Conservation (phyloP, 192 early-diverging fungal genomes). For the Coemansia aciculifera region DNA sequence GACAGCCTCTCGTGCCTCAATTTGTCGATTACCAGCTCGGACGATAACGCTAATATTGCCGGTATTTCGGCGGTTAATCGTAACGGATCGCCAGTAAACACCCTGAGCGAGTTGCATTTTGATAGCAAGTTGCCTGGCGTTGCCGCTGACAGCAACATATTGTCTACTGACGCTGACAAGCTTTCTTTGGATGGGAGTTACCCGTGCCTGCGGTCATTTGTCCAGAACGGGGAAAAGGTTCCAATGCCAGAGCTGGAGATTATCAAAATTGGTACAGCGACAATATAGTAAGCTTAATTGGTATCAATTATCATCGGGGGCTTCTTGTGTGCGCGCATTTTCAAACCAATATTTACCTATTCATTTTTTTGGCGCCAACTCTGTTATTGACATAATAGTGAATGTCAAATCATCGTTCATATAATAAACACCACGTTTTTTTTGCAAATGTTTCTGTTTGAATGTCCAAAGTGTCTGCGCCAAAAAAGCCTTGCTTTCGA, state of each 20-base stretch:
- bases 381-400: no score
- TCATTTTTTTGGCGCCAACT: not conserved
- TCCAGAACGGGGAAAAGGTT: slow-evolving; percentile 49
- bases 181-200: slow-evolving; percentile 19
- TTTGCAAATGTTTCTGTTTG: not conserved
- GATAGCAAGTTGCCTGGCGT: slow-evolving; percentile 5
- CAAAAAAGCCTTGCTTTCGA: not conserved
- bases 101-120: slow-evolving; percentile 48
- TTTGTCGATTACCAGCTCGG: slow-evolving; percentile 41
- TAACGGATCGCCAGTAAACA: slow-evolving; percentile 47
- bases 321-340: not conserved
- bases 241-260: slow-evolving; percentile 46
- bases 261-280: slow-evolving; percentile 42
- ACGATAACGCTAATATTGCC: slow-evolving; percentile 9
- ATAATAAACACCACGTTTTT: not conserved
- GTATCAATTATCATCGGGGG: not conserved
- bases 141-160: slow-evolving; percentile 2
- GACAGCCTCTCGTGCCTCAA: slow-evolving; percentile 49
- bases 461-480: not conserved
- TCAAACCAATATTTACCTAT: not conserved
- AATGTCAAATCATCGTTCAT: not conserved
- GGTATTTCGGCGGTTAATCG: not conserved
- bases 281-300: slow-evolving; percentile 5
- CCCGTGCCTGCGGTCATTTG: slow-evolving; percentile 45
- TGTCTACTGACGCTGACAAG: slow-evolving; percentile 2